Base-by-base conservation (phyloP, 208 protist genomes). In the Sergeia podlipaevii region DNA sequence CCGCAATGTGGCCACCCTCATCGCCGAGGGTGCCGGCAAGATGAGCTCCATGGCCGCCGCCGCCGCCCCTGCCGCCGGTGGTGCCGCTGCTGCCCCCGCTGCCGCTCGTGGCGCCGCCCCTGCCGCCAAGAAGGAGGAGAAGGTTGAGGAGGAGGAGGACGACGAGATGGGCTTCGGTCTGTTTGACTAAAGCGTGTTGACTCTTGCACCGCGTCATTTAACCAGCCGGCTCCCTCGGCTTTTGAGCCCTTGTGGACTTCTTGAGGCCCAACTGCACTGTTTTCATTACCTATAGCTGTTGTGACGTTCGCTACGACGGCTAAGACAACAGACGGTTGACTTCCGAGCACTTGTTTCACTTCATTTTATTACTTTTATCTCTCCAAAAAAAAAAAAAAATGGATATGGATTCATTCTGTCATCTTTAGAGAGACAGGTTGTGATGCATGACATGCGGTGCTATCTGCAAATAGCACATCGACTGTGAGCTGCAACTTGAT, bases 121-220 rank as follows among this genome's bases (percentile, higher is more conserved):
- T 17, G 71, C 59, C 27, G 56, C 59, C 32, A 74, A 77, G 68
- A 70, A 88, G 68, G 74, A 83, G 59, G 56, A 83, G 72, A 26
- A 42, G 17, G n/a, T n/a, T n/a, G 83, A 86, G 63, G 84, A 94
- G 75, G 84, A 93, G 74, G 85, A 81, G 39, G 86, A 93, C 65
- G 84, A 91, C 68, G 84, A 91, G 47, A 93, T 91, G 77, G 85
- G 84, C 67, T 90, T 96, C 50, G 89, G 86, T 74, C 80, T 94
- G 32, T 93, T 93, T 65, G 84, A 92, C 74, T 92, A 88, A 79
- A 52, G 26, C 42, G 21, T 13, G 11, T 11, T 11, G 15, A 38
- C 11, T n/a, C 13, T 38, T 38, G 15, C 13, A 11, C 34, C n/a
- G n/a, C n/a, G n/a, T n/a, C n/a, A n/a, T n/a, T n/a, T n/a, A n/a